These are phyloP conservation scores for Geotrichum aggregatum DNA, from an alignment of 1,139 yeast species.

Conservation along the genomic window DNA sequence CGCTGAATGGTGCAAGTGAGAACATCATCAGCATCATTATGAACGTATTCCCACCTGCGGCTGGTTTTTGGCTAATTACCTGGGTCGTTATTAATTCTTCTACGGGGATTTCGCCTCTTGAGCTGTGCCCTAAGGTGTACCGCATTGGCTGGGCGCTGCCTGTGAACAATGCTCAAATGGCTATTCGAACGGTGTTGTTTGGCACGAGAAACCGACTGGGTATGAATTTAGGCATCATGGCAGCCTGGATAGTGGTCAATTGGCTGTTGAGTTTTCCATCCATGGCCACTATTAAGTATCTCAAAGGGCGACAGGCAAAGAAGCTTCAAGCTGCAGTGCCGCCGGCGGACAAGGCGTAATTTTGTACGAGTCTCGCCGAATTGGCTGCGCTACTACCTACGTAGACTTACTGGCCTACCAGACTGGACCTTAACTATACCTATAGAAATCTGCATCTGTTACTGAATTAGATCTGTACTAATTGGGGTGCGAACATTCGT, in stretches of 20 bases:
- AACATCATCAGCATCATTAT: conserved; percentile 50
- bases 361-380: too few relatives aligned
- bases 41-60: conserved; percentile 46
- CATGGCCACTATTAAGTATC: conserved; percentile 9
- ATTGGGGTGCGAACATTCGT: too few relatives aligned
- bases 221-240: conserved; percentile 52
- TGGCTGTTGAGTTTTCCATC: conserved; percentile 32
- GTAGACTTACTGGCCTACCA: too few relatives aligned
- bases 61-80: conserved; percentile 60
- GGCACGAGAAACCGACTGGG: conserved; percentile 57
- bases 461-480: too few relatives aligned
- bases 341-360: neutral
- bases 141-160: conserved; percentile 66
- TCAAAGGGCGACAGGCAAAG: conserved; percentile 12
- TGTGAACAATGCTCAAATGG: conserved; percentile 54
- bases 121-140: conserved; percentile 50
- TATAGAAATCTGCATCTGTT: too few relatives aligned
- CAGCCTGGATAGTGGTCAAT: conserved; percentile 56
- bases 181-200: conserved; percentile 54
- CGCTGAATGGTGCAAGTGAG: conserved; percentile 63
- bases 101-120: conserved; percentile 59
- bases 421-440: too few relatives aligned
- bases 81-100: conserved; percentile 59
- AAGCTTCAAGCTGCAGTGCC: conserved; percentile 13
- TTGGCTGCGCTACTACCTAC: too few relatives aligned